Evolutionary conservation across 2,329 filamentous ascomycete genomes (phyloP), one percentile per base, ranked within the genome.

Genomic region (Tothia fuscella): DNA sequence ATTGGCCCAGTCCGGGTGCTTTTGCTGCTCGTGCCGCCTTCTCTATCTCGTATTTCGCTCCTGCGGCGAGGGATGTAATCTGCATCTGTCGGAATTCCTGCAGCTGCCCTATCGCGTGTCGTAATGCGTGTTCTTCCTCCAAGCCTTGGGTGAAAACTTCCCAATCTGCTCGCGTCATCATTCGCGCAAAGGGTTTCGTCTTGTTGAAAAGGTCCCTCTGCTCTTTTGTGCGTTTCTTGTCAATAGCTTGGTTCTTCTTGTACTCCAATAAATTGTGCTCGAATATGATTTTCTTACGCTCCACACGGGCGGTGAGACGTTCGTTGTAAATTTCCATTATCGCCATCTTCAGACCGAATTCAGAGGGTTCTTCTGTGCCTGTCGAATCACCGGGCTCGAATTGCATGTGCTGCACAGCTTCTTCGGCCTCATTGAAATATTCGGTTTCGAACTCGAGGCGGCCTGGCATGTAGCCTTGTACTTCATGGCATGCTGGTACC

Each of bases 281-380:
- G 53, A 98, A 96, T 5, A 98, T 82, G 38, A 96, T 82, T 65
- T 91, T 93, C 63, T 98, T 98, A 34, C 91, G 75, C 54, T 96
- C 89, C 5, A 89, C 89, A 50, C 91, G 79, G 44, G 88, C 82
- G 2, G 88, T 94, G 14, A 98, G 66, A 4, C 88, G 78, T 44
- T 82, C 81, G 56, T 98, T 98, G 68, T 98, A 98, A 38, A 98
- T 93, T 50, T 94, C 87, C 78, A 98, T 95, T 16, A 98, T 87
- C 0, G 87, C 94, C 65, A 96, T 78, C 69, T 98, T 98, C 34
- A 98, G 73, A 49, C 95, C 88, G 72, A 94, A 93, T 60, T 98
- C 91, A 19, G 34, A 38, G n/a, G 43, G 29, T n/a, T 22, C 24
- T 55, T 93, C 81, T 47, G 84, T 82, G 0, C 87, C 94, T 50